Evolutionary conservation across 176 grass and related monocot species (phyloP).

Genomic region (Avena sativa): DNA sequence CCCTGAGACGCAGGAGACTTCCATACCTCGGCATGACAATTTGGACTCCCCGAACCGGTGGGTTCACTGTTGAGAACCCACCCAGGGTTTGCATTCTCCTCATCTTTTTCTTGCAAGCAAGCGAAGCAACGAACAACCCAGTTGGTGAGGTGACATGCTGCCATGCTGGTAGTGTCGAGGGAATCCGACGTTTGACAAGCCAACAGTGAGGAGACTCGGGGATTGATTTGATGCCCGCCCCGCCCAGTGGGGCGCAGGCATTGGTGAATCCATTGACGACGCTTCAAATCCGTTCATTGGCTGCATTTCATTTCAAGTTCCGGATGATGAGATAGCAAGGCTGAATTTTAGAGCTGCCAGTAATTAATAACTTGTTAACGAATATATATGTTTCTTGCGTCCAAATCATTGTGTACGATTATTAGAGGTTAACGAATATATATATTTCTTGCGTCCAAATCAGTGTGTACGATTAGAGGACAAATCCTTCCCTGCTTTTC

Average conservation of each 20-base stretch:
- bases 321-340: background rate
- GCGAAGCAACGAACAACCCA: constrained; percentile 2
- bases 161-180: constrained; percentile 31
- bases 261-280: constrained; percentile 33
- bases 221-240: constrained; percentile 42
- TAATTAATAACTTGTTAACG: too few species aligned
- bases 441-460: too few species aligned
- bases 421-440: too few species aligned
- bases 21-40: constrained; percentile 38
- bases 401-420: too few species aligned
- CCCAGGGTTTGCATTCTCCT: background rate
- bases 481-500: too few species aligned
- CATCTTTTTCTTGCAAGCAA: constrained; percentile 22
- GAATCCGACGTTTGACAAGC: constrained; percentile 54
- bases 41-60: constrained; percentile 36
- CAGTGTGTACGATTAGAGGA: too few species aligned
- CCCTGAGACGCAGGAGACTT: background rate
- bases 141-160: constrained; percentile 3
- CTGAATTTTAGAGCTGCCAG: too few species aligned
- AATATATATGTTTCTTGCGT: too few species aligned
- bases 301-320: constrained; percentile 21
- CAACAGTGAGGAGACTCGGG: background rate
- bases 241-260: constrained; percentile 27
- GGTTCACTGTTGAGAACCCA: constrained; percentile 27
- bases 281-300: background rate